Base-by-base conservation (phyloP, 768 basidiomycete species). In the Chalciporus piperatus region DNA sequence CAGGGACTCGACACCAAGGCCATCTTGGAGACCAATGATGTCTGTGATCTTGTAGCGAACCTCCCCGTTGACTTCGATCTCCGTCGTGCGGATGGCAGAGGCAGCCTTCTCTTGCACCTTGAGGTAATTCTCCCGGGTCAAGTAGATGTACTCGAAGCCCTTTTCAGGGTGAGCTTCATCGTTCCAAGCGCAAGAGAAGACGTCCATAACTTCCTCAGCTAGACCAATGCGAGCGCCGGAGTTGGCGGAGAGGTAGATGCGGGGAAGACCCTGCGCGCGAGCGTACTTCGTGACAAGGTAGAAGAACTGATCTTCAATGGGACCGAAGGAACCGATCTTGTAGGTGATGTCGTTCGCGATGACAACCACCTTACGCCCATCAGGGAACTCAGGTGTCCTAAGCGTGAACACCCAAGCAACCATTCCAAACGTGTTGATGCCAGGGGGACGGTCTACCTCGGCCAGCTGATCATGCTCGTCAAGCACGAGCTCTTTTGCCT, bases 321-420 rank as follows among this genome's bases (percentile, higher is more conserved):
- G 97, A 40, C 96, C 96, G 70, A 99, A 99, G 12, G 97, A 98
- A 47, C 97, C 97, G 57, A 98, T 98, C 73, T 89, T 95, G 80
- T 84, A 97, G 13, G 97, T 99, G 73, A 98, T 99, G 62, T 99
- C 97, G 72, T 99, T 99, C 48, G 97, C 92, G 54, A 99, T 80
- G 41, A 92, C 90, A 9, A 98, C 89, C 1, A 85, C 82, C 54
- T 81, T 84, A 62, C 97, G 89, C 25, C 97, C 97, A 23, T 78
- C 72, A 43, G 92, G 92, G 72, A 81, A 97, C 71, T 98, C 97
- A 3, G 97, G 96, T 0, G 95, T 98, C 58, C 77, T 76, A 59
- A 98, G 76, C 3, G 84, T 95, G 76, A 92, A 97, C 19, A 96
- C 83, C 97, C 97, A 99, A 2, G 84, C 96, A 48, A 98, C 91